Percentiles rank a stretch among this genome's conserved stretches.
Conservation (phyloP, 2,329 filamentous ascomycete species). For the Magnaporthiopsis poae region DNA sequence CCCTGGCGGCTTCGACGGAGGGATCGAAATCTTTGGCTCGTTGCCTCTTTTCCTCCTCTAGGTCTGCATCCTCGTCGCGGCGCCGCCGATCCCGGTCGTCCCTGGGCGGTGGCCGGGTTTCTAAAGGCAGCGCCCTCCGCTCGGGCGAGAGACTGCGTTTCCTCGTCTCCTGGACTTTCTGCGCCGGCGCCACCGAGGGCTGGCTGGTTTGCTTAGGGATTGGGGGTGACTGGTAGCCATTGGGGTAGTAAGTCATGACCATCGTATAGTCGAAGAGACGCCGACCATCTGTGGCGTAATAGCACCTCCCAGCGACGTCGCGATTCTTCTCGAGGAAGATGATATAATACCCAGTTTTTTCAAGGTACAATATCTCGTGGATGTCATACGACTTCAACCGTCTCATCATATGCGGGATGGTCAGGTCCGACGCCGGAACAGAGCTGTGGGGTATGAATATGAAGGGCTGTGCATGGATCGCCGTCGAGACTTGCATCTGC, state of each 20-base stretch:
- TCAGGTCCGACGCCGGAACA: slow-evolving; percentile 77
- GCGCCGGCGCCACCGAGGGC: not conserved
- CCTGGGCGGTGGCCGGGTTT: slow-evolving; percentile 37
- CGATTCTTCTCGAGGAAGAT: slow-evolving; percentile 77
- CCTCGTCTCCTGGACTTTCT: slow-evolving; percentile 11
- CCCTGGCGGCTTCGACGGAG: slow-evolving; percentile 70
- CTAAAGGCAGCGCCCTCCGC: slow-evolving; percentile 26
- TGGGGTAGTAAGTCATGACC: slow-evolving; percentile 69
- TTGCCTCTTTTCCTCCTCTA: slow-evolving; percentile 83
- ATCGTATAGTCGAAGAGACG: slow-evolving; percentile 85
- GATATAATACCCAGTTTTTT: slow-evolving; percentile 81
- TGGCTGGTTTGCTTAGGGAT: not conserved
- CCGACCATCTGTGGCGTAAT: slow-evolving; percentile 65
- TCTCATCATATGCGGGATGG: slow-evolving; percentile 82
- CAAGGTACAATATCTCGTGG: slow-evolving; percentile 64
- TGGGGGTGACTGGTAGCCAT: slow-evolving; percentile 15
- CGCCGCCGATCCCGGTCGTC: slow-evolving; percentile 56
- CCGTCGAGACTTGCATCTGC: not conserved
- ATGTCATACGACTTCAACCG: slow-evolving; percentile 74
- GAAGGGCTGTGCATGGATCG: slow-evolving; percentile 57
- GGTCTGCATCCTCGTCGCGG: slow-evolving; percentile 67
- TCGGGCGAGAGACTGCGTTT: slow-evolving; percentile 28
- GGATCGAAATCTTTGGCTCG: slow-evolving; percentile 83
- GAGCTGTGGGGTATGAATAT: slow-evolving; percentile 80
- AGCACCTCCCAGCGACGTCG: slow-evolving; percentile 72